Evolutionary conservation across 106 monocot genomes (phyloP).

Genomic region (Dendrobium officinale): DNA sequence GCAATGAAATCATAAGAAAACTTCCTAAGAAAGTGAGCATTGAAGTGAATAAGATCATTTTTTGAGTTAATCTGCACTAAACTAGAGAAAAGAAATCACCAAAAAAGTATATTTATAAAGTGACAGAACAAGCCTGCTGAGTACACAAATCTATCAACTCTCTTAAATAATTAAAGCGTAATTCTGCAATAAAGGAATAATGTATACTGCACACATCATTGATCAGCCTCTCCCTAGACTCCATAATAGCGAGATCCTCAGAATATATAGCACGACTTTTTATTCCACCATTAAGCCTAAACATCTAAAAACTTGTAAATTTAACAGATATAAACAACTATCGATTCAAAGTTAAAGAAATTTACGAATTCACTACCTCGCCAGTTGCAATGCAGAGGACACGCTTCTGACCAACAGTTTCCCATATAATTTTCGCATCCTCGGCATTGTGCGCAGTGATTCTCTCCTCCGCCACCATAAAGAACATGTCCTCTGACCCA

Average conservation of each 20-base stretch:
- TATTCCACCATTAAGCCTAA: too few relatives aligned
- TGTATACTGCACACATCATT: too few relatives aligned
- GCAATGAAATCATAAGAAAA: conserved; percentile 8
- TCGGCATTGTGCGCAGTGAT: conserved; percentile 59
- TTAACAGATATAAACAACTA: not conserved
- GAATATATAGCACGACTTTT: too few relatives aligned
- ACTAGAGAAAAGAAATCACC: not conserved
- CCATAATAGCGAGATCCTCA: too few relatives aligned
- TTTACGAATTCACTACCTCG: conserved; percentile 36
- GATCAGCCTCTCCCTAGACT: too few relatives aligned
- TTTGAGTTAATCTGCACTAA: too few relatives aligned
- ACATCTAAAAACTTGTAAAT: too few relatives aligned
- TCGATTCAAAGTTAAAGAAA: not conserved
- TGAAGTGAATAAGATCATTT: not conserved
- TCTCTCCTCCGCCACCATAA: conserved; percentile 53
- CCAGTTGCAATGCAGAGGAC: conserved; percentile 54
- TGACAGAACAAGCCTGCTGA: too few relatives aligned
- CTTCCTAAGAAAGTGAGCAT: not conserved
- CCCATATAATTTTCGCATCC: conserved; percentile 60
- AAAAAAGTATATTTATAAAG: not conserved
- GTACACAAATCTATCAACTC: too few relatives aligned
- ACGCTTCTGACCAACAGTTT: conserved; percentile 41
- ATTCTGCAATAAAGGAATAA: too few relatives aligned
- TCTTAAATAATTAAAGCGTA: too few relatives aligned
- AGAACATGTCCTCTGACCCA: conserved; percentile 40